Base-by-base conservation (phyloP, 768 basidiomycete genomes). In the Kwoniella botswanensis region DNA sequence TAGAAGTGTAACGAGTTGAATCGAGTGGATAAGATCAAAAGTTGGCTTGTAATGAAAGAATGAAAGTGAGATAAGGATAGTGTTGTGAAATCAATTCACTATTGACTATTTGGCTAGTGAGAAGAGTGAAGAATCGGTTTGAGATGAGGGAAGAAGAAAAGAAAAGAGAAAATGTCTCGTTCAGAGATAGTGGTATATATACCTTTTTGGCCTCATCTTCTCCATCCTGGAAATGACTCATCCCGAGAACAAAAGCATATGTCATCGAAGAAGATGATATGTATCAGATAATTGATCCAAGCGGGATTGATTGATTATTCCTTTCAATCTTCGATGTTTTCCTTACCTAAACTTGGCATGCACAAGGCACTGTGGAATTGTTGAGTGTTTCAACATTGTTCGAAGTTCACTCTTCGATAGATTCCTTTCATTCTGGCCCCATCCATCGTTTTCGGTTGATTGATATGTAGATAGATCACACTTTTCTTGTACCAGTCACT, bases 61-160 rank as follows among this genome's bases (percentile, higher is more conserved):
- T 52, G 44, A 63, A 63, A 63, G 46, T 50, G 62, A 63, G 62
- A 7, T 22, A 61, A 18, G 24, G 42, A 24, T 63, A 60, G 29
- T 42, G 22, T 29, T 26, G 62, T 24, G 46, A 63, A 63, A 29
- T 63, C 43, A 63, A 63, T 46, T 63, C 43, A 60, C 59, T 35
- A 42, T 50, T 18, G 59, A 60, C 41, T 60, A 35, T 59, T 18
- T 24, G 17, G 17, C 24, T 59, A 59, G 0, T 5, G 59, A 60
- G 55, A 42, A 43, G 59, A 60, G 41, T 3, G 59, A 43, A 60
- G 24, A 60, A 60, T 42, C 42, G 59, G 35, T 35, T 35, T 35
- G 35, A 35, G 59, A 21, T 60, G 59, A 43, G 43, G 41, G 41
- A 43, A 60, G 22, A 22, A 22, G 59, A 60, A 24, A 42, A 17